phyloP scores from a whole-genome alignment of 805 yeast genomes.

The Sugiyamaella boreocaroliniensis region DNA sequence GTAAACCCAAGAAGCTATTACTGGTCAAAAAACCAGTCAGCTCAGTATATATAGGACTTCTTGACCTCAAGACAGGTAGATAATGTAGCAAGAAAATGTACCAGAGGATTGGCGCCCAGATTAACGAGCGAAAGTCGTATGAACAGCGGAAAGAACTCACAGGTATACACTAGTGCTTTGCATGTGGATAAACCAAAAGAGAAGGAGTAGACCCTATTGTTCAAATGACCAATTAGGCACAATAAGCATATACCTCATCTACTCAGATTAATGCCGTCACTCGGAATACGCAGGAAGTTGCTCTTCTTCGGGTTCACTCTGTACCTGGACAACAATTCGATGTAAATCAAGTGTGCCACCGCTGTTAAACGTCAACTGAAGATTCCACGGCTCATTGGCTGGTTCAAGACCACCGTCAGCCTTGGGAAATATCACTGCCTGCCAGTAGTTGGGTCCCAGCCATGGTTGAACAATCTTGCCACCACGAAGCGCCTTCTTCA shows the following conservation, averaged over 20 bases:
- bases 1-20: too few relatives aligned
- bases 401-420: conserved; percentile 23
- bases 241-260: not conserved
- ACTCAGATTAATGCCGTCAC: not conserved
- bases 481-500: conserved; percentile 16
- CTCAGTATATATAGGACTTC: too few relatives aligned
- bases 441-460: conserved; percentile 33
- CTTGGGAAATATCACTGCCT: conserved; percentile 20
- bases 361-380: conserved; percentile 21
- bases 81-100: too few relatives aligned
- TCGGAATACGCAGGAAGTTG: conserved; percentile 14
- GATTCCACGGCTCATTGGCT: conserved; percentile 19
- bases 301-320: conserved; percentile 11
- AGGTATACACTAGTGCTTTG: too few relatives aligned
- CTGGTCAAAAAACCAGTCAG: too few relatives aligned
- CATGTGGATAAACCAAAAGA: too few relatives aligned
- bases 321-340: conserved; percentile 1
- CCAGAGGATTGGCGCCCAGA: too few relatives aligned
- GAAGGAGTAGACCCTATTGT: too few relatives aligned
- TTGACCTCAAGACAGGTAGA: too few relatives aligned
- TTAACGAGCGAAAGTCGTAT: too few relatives aligned
- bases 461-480: conserved; percentile 29
- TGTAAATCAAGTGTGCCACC: conserved; percentile 30
- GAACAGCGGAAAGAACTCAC: too few relatives aligned
- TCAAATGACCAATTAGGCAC: too few relatives aligned